A percentile compares a stretch with the other conserved stretches of the same genome.
Evolutionary conservation across 2,329 filamentous ascomycete species (phyloP).

Genomic region (Fusarium solani-melongenae): DNA sequence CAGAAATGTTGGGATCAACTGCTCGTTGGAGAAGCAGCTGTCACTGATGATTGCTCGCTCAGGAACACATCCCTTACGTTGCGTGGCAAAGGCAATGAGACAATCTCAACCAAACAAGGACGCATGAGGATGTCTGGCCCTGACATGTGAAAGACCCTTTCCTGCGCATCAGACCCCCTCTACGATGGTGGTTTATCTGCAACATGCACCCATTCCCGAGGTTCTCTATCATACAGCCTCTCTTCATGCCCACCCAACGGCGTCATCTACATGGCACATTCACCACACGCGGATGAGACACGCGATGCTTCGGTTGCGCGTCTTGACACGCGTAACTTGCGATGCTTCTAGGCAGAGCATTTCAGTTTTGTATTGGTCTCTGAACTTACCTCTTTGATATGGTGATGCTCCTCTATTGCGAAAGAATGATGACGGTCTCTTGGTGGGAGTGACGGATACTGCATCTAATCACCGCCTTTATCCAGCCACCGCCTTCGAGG

Average conservation of each 20-base stretch:
- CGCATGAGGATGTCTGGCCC: constrained; percentile 2
- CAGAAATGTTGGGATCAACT: constrained; percentile 6
- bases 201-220: constrained; percentile 6
- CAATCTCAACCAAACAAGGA: constrained; percentile 28
- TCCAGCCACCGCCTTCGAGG: constrained; percentile 4
- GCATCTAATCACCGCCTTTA: constrained; percentile 26
- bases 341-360: neutral
- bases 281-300: constrained; percentile 11
- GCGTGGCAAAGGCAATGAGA: constrained; percentile 32
- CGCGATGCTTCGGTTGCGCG: constrained; percentile 18
- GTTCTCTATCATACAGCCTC: neutral
- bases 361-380: constrained; percentile 2
- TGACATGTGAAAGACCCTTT: constrained; percentile 34
- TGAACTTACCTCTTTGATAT: neutral
- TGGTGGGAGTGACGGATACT: neutral
- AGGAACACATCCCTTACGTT: constrained; percentile 32
- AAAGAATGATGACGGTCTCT: neutral
- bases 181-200: constrained; percentile 4
- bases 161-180: neutral
- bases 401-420: neutral
- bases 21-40: constrained; percentile 22
- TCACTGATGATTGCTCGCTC: constrained; percentile 12
- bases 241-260: neutral
- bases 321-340: constrained; percentile 19
- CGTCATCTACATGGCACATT: constrained; percentile 8